Base-by-base conservation (phyloP, 1,284 basidiomycete species). In the Sporisorium sorghi region DNA sequence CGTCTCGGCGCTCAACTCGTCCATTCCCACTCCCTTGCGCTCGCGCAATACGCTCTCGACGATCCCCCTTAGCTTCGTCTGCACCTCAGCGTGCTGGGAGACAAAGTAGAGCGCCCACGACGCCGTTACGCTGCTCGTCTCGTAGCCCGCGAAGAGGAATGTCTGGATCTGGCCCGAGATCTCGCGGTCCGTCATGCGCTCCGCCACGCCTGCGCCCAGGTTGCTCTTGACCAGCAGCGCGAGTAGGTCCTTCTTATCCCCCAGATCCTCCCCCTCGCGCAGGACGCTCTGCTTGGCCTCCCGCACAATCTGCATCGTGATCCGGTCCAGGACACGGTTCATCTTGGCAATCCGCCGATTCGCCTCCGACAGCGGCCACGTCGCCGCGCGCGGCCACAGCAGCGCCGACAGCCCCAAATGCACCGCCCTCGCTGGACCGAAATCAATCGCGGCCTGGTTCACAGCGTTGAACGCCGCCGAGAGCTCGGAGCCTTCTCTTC, bases 111-210 rank as follows among this genome's bases (percentile, higher is more conserved):
- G 85, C 2, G 90, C 89, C 92, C 92, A 94, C 0, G 91, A 91
- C 50, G 93, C 86, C 11, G 90, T 88, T 28, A 93, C 88, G 2
- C 91, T 91, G 12, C 91, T 91, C 0, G 93, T 93, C 79, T 94
- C 92, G 26, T 91, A 91, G 12, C 92, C 92, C 15, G 91, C 92
- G n/a, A 89, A 87, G 49, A 93, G 87, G 82, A 93, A 91, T 0
- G 91, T 93, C 9, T 90, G 89, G 68, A 93, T 91, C 83, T 93
- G 91, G 62, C 88, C 90, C 26, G 90, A 85, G 3, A 91, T 89
- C 78, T 93, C 91, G 15, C 87, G 85, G 44, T 89, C 88, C 9
- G 88, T 88, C 86, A 93, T 88, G 23, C 86, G 86, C 79, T 91
- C 88, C 0, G 86, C 85, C 2, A 49, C 44, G 0, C 49, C 37